A percentile compares a stretch with the other conserved stretches of the same genome.
Evolutionary conservation across 176 grass and related monocot genomes (phyloP).

Genomic region (Hordeum marinum): DNA sequence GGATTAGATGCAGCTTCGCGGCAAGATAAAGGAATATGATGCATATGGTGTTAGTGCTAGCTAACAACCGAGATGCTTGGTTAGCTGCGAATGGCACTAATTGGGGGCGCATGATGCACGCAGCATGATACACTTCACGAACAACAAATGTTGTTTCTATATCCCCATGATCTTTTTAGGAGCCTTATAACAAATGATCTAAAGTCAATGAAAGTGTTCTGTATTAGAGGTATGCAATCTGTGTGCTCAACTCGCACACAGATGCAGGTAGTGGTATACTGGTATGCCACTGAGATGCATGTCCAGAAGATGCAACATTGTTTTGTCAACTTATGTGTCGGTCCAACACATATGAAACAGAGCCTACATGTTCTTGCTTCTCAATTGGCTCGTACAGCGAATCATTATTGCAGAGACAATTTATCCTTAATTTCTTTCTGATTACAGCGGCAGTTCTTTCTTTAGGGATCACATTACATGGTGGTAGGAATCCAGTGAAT

Average conservation of each 20-base stretch:
- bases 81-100: slow-evolving; percentile 26
- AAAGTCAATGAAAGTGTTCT: not conserved
- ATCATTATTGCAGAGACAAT: not conserved
- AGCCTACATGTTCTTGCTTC: not conserved
- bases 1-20: slow-evolving; percentile 18
- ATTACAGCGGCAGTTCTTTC: not conserved
- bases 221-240: not conserved
- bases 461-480: not conserved
- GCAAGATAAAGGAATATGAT: slow-evolving; percentile 20
- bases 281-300: not conserved
- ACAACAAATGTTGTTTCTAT: not conserved
- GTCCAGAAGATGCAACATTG: not conserved
- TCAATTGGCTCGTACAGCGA: not conserved
- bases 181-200: not conserved
- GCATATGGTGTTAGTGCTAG: slow-evolving; percentile 2
- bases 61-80: not conserved
- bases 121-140: slow-evolving; percentile 5
- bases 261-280: slow-evolving; percentile 4
- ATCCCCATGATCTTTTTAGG: not conserved
- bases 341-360: not conserved
- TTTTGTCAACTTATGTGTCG: not conserved
- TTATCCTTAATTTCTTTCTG: not conserved
- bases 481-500: slow-evolving; percentile 11
- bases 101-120: not conserved
- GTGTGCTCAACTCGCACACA: not conserved